Evolutionary conservation across 2,329 filamentous ascomycete genomes (phyloP).

Genomic region (Calonectria leucothoes): DNA sequence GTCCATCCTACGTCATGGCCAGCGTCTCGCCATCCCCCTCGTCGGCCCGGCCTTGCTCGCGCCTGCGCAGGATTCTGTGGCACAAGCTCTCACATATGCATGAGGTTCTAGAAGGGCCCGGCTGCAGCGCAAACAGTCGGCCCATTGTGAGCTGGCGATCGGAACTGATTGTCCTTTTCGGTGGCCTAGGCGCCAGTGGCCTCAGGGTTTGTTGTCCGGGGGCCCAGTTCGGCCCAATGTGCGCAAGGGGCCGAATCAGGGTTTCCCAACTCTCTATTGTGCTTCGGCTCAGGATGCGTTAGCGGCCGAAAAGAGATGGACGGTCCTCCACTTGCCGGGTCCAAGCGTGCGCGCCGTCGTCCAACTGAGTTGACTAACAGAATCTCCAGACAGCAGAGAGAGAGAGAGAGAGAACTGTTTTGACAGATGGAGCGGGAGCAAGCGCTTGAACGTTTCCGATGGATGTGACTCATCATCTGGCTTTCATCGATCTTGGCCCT

Average conservation of each 20-base stretch:
- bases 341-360: neutral
- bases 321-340: neutral
- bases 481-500: neutral
- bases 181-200: neutral
- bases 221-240: neutral
- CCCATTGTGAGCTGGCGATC: neutral
- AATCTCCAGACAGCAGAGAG: too few species aligned
- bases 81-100: neutral
- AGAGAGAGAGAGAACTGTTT: too few species aligned
- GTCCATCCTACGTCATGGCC: neutral
- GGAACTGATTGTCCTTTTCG: neutral
- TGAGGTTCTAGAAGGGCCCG: conserved; percentile 2
- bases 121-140: neutral
- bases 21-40: too few species aligned
- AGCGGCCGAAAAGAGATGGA: neutral
- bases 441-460: neutral
- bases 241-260: neutral
- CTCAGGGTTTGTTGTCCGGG: neutral
- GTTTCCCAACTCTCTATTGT: neutral
- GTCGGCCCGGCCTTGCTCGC: neutral
- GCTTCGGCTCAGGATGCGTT: neutral
- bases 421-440: neutral
- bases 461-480: neutral
- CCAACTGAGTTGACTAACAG: too few species aligned
- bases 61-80: neutral